phyloP scores from a whole-genome alignment of 768 basidiomycete genomes.

The Amanita pallidorosea region DNA sequence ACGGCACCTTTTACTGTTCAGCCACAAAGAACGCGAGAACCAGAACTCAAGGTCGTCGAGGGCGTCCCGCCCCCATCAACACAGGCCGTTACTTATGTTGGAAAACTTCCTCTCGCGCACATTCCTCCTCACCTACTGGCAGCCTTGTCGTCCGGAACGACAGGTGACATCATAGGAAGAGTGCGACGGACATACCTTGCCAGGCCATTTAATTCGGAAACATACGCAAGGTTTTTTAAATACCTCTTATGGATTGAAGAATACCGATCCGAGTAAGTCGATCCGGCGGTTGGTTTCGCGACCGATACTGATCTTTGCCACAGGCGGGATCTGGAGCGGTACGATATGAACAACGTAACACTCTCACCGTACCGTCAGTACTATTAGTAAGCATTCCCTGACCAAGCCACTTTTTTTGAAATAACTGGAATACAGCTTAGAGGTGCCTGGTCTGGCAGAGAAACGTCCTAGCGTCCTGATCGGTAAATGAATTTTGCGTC shows the following conservation, averaged over 20 bases:
- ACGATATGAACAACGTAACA: constrained; percentile 24
- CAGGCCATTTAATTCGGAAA: background rate
- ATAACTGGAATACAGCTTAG: constrained; percentile 17
- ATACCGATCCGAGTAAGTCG: constrained; percentile 16
- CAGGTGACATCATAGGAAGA: constrained; percentile 4
- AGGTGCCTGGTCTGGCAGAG: constrained; percentile 43
- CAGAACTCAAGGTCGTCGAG: constrained; percentile 3
- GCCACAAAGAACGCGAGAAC: constrained; percentile 4
- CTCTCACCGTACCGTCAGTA: constrained; percentile 18
- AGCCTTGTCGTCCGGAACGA: constrained; percentile 3
- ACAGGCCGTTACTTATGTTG: constrained; percentile 4
- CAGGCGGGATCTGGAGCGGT: constrained; percentile 28
- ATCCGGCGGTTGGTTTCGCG: background rate
- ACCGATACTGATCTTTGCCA: background rate
- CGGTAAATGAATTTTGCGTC: constrained; percentile 22
- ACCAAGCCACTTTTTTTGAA: background rate
- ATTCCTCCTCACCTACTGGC: constrained; percentile 3
- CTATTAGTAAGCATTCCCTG: constrained; percentile 24
- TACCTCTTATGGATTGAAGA: constrained; percentile 12
- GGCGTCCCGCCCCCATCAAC: constrained; percentile 3
- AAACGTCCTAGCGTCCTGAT: constrained; percentile 47
- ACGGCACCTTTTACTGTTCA: constrained; percentile 32
- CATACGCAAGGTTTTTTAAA: background rate
- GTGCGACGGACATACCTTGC: constrained; percentile 5
- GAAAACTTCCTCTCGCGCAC: constrained; percentile 1